phyloP scores from a whole-genome alignment of 768 basidiomycete species.

The Lactarius tabidus region DNA sequence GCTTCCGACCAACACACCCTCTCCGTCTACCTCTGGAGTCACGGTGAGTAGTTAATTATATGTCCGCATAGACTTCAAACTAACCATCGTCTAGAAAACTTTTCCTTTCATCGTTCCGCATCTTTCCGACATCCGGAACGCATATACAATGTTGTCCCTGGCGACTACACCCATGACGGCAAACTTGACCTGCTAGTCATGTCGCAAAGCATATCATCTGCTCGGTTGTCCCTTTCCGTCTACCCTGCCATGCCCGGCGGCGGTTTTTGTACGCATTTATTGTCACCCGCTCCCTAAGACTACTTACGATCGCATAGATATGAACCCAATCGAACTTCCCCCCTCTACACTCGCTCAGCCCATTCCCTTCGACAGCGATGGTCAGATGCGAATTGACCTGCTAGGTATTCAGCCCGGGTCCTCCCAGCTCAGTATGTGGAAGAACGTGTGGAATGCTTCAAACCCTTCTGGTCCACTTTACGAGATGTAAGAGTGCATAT shows the following conservation, averaged over 20 bases:
- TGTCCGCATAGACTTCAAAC: neutral
- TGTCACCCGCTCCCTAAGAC: neutral
- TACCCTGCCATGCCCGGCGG: conserved; percentile 61
- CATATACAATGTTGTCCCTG: conserved; percentile 82
- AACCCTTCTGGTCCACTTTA: conserved; percentile 52
- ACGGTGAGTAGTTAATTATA: conserved; percentile 45
- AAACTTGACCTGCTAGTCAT: conserved; percentile 88
- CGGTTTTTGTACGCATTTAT: conserved; percentile 55
- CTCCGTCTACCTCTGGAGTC: conserved; percentile 78
- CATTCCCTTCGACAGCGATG: conserved; percentile 80
- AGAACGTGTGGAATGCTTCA: conserved; percentile 72
- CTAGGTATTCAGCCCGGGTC: conserved; percentile 52
- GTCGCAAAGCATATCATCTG: conserved; percentile 50
- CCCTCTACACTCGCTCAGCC: conserved; percentile 73
- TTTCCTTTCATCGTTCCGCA: conserved; percentile 47
- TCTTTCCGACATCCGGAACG: conserved; percentile 52
- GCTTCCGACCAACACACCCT: conserved; percentile 72
- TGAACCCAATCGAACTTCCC: conserved; percentile 47
- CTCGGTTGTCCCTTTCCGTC: conserved; percentile 60
- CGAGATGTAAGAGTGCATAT: conserved; percentile 50
- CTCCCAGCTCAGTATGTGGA: conserved; percentile 63
- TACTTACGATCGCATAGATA: conserved; percentile 22
- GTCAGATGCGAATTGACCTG: conserved; percentile 86
- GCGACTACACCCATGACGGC: conserved; percentile 92
- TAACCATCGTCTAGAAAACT: conserved; percentile 45